Percentiles rank a stretch among this genome's conserved stretches.
Conservation (phyloP, 805 yeast species). For the Naumovozyma dairenensis region DNA sequence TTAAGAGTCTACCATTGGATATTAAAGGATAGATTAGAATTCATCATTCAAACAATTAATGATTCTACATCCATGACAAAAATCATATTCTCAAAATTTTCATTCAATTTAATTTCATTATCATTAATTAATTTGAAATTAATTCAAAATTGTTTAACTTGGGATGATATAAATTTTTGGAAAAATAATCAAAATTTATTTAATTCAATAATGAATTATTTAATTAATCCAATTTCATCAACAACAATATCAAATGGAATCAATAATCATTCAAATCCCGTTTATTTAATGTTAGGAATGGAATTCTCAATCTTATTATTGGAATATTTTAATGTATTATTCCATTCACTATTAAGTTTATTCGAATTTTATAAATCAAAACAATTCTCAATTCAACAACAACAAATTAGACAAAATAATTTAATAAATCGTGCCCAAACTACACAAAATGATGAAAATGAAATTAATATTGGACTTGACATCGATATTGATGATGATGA, state of each 20-base stretch:
- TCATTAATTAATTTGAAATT: background rate
- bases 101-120: background rate
- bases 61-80: constrained; percentile 27
- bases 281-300: constrained; percentile 61
- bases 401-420: no score
- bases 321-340: constrained; percentile 32
- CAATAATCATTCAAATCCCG: constrained; percentile 44
- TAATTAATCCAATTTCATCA: no score
- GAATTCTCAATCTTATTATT: constrained; percentile 60
- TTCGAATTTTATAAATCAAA: constrained; percentile 37
- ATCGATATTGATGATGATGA: constrained; percentile 27
- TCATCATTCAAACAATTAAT: constrained; percentile 36
- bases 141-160: background rate
- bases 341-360: constrained; percentile 30
- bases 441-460: constrained; percentile 4
- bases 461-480: background rate
- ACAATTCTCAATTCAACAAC: no score
- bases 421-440: background rate
- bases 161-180: background rate
- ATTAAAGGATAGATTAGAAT: constrained; percentile 38
- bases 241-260: no score
- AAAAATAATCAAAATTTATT: background rate
- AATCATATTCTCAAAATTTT: constrained; percentile 17
- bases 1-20: constrained; percentile 74
- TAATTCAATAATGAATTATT: background rate